Evolutionary conservation across 2,329 filamentous ascomycete species (phyloP).

Genomic region (Sphaerulina vaccinii): DNA sequence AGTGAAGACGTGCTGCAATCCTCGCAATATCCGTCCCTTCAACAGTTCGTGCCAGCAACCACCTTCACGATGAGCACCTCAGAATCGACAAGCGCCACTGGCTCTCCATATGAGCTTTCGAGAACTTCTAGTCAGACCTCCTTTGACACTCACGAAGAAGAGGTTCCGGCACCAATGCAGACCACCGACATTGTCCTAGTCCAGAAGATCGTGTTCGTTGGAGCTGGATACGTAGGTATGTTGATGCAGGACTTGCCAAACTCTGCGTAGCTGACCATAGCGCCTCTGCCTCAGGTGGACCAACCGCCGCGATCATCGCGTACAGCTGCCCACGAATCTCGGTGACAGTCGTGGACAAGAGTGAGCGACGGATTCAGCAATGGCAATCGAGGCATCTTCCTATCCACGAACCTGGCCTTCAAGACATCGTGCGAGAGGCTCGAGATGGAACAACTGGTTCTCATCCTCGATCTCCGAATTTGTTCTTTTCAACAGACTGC

Average conservation of each 20-base stretch:
- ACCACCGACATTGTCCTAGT: background rate
- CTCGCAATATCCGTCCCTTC: background rate
- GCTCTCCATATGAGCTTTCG: conserved; percentile 3
- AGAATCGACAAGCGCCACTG: conserved; percentile 8
- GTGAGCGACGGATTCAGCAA: conserved; percentile 61
- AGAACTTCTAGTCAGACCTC: conserved; percentile 11
- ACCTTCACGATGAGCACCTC: conserved; percentile 9
- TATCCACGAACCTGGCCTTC: conserved; percentile 71
- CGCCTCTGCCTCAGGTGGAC: conserved; percentile 54
- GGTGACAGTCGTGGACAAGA: conserved; percentile 73
- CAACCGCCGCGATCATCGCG: conserved; percentile 71
- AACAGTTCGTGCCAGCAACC: background rate
- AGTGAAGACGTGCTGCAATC: background rate
- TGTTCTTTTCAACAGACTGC: conserved; percentile 74
- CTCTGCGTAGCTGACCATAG: background rate
- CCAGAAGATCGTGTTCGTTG: conserved; percentile 12
- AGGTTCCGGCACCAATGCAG: background rate
- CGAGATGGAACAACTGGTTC: conserved; percentile 46
- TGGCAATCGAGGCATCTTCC: conserved; percentile 74
- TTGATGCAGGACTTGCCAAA: background rate
- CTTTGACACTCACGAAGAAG: conserved; percentile 1
- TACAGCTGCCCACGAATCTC: conserved; percentile 67
- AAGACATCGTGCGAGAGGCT: conserved; percentile 63
- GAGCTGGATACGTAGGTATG: conserved; percentile 13
- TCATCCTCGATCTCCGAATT: conserved; percentile 56